Base-by-base conservation (phyloP, 805 yeast genomes). In the Lipomyces yamadae region DNA sequence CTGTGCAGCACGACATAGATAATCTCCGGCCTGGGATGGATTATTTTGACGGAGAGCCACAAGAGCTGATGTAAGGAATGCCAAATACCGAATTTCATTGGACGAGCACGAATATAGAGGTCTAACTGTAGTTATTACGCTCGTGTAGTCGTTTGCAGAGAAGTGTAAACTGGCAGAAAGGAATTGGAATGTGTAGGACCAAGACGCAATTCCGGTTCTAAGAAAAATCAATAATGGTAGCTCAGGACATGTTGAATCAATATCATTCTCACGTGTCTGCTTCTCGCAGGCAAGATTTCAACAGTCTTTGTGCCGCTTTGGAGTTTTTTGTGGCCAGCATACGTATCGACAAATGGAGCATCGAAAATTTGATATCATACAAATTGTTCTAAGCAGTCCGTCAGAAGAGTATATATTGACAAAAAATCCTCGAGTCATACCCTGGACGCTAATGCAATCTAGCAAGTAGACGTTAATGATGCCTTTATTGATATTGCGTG, bases 401-500 rank as follows among this genome's bases (percentile, higher is more conserved):
- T 37, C 37, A 57, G 56, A 11, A 8, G 13, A 42, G 34, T 2
- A 53, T 35, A 11, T 18, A 4, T n/a, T 8, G 5, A 11, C 5
- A 35, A 32, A n/a, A 48, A 35, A 34, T 10, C 15, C 6, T 2
- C 35, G 30, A 24, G 15, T 15, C 64, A 2, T 5, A 55, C 66
- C 35, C 70, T 45, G 2, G 56, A 56, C 7, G 71, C 71, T 29
- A 68, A 29, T 29, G 65, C 64, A 35, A 66, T 67, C 65, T 66
- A 55, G 18, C 15, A 13, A 4, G 37, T 15, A 50, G 7, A 52
- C n/a, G 10, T 35, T 15, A 13, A 39, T 13, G 2, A 56, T 11
- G n/a, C 5, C 1, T 18, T 18, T 24, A 29, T 5, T 35, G 13
- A 24, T 7, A 45, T 53, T 18, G 18, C 15, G 15, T 42, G 24